A percentile compares a stretch with the other conserved stretches of the same genome.
Evolutionary conservation across 768 basidiomycete species (phyloP).

Genomic region (Lactifluus pinguis): DNA sequence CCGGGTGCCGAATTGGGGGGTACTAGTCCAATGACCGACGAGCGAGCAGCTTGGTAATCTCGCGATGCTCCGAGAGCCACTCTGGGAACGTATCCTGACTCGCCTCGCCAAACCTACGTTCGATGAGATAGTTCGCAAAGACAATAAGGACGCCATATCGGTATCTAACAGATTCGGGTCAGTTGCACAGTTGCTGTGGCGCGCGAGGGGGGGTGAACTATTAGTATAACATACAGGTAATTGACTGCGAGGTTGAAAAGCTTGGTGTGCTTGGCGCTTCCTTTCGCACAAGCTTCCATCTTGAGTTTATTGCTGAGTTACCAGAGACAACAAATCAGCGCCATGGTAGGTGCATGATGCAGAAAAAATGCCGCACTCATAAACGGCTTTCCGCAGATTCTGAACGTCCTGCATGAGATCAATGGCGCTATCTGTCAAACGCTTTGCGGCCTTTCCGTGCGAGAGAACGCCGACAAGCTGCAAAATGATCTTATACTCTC

Average conservation of each 20-base stretch:
- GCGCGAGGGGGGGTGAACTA: neutral
- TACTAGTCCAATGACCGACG: slow-evolving; percentile 63
- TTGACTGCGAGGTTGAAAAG: slow-evolving; percentile 73
- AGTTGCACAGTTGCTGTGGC: neutral
- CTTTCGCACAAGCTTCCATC: slow-evolving; percentile 71
- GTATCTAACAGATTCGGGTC: slow-evolving; percentile 37
- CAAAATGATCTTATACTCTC: slow-evolving; percentile 94
- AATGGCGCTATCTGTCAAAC: slow-evolving; percentile 77
- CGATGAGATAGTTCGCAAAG: slow-evolving; percentile 91
- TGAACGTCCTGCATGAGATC: slow-evolving; percentile 96
- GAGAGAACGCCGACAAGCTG: slow-evolving; percentile 89
- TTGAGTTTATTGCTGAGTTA: slow-evolving; percentile 78
- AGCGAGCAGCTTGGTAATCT: slow-evolving; percentile 68
- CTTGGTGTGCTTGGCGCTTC: slow-evolving; percentile 67
- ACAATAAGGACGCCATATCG: slow-evolving; percentile 89
- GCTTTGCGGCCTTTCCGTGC: slow-evolving; percentile 88
- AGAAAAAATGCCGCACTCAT: slow-evolving; percentile 53
- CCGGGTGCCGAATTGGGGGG: neutral
- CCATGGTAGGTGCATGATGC: neutral
- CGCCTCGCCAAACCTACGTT: slow-evolving; percentile 38
- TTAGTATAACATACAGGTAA: slow-evolving; percentile 54
- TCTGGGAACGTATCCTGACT: slow-evolving; percentile 53
- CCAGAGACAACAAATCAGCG: neutral
- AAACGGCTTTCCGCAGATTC: slow-evolving; percentile 91
- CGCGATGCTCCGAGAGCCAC: slow-evolving; percentile 77